phyloP scores from a whole-genome alignment of 306 rosid genomes.

The Chamaecrista fasciculata region DNA sequence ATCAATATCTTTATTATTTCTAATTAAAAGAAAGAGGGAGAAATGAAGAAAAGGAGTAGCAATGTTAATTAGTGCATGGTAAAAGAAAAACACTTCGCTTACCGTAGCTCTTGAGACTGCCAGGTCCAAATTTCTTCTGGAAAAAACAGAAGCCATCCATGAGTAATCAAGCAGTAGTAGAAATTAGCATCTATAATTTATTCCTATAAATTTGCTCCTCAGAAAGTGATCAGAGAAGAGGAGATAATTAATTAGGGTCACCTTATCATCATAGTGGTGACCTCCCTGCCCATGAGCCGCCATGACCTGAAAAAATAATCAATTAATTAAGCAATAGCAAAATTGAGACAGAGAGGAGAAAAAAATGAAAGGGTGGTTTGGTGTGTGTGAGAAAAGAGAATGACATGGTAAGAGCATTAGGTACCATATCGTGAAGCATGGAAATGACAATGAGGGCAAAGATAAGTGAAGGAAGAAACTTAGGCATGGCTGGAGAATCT shows the following conservation, averaged over 20 bases:
- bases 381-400: neutral
- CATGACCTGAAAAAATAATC: constrained; percentile 36
- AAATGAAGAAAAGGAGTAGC: neutral
- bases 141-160: neutral
- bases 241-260: neutral
- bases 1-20: no score
- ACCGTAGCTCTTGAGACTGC: constrained; percentile 58
- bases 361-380: no score
- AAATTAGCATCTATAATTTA: no score
- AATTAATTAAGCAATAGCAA: no score
- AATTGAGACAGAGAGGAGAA: no score
- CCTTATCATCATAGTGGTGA: constrained; percentile 37
- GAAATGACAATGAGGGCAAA: constrained; percentile 46
- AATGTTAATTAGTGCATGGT: neutral
- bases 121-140: constrained; percentile 48
- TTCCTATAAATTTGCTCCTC: no score
- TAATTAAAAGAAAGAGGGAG: neutral
- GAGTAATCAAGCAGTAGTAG: no score
- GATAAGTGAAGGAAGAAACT: constrained; percentile 40
- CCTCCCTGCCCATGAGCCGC: constrained; percentile 54
- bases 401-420: no score
- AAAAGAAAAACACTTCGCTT: constrained; percentile 25
- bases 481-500: constrained; percentile 42
- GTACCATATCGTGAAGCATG: constrained; percentile 46
- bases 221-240: no score